phyloP scores from a whole-genome alignment of 1,284 basidiomycete species.

The Ganoderma meredithae region DNA sequence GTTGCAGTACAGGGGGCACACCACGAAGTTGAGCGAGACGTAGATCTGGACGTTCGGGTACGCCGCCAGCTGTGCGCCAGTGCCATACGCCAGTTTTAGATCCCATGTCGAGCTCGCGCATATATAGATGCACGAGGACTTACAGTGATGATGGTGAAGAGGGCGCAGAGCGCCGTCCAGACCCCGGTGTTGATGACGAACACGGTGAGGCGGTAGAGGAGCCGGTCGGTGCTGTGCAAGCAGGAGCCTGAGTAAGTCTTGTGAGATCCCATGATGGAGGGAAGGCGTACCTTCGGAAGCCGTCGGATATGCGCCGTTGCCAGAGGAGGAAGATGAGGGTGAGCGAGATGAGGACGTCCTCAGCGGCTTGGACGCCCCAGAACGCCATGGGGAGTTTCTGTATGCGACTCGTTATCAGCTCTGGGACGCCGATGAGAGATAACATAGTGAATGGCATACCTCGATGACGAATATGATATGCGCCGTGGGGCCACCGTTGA shows the following conservation, averaged over 20 bases:
- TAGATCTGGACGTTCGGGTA: slow-evolving; percentile 8
- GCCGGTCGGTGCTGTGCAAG: background rate
- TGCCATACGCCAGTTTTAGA: no score
- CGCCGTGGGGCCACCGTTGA: background rate
- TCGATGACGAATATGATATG: background rate
- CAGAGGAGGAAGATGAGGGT: background rate
- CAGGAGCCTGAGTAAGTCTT: background rate
- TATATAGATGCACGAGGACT: background rate
- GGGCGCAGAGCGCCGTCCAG: slow-evolving; percentile 4
- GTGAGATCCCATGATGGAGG: no score
- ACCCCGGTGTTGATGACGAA: slow-evolving; percentile 10
- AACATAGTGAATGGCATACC: background rate
- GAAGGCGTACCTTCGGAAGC: background rate
- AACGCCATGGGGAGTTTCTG: background rate
- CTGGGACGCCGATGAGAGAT: background rate
- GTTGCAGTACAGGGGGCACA: slow-evolving; percentile 14
- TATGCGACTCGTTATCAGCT: background rate
- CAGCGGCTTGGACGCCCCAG: background rate
- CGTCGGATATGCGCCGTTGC: background rate
- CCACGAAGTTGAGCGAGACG: slow-evolving; percentile 9
- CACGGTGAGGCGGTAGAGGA: slow-evolving; percentile 3
- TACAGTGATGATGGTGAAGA: slow-evolving; percentile 10
- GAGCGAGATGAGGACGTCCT: background rate
- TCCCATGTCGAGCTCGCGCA: no score
- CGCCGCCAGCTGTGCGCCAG: background rate